These are phyloP conservation scores for Sugiyamaella chiloensis DNA, from an alignment of 805 yeast species.

Conservation along the genomic window DNA sequence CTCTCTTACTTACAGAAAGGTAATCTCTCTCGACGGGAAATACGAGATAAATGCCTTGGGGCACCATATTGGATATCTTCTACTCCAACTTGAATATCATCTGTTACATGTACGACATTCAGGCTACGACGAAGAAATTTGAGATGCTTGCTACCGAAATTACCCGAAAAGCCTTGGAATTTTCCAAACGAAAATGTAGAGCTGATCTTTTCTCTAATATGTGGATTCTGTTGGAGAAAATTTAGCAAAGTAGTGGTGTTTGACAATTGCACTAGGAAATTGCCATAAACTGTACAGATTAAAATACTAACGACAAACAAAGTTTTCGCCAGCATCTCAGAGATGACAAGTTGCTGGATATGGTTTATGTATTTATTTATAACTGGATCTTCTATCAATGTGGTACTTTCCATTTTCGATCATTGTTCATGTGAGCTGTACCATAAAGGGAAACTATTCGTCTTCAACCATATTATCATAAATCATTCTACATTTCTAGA, in stretches of 20 bases:
- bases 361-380: too few relatives aligned
- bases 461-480: too few relatives aligned
- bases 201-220: slow-evolving; percentile 45
- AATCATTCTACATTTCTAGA: background rate
- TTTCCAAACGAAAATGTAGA: slow-evolving; percentile 62
- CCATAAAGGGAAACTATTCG: too few relatives aligned
- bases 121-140: slow-evolving; percentile 36
- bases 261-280: slow-evolving; percentile 28
- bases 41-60: slow-evolving; percentile 47
- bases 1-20: slow-evolving; percentile 18
- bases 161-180: slow-evolving; percentile 68
- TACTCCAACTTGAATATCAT: slow-evolving; percentile 60
- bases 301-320: too few relatives aligned
- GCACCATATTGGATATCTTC: slow-evolving; percentile 47
- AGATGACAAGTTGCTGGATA: too few relatives aligned
- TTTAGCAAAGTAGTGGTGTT: slow-evolving; percentile 19
- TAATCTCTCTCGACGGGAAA: slow-evolving; percentile 30
- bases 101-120: slow-evolving; percentile 36
- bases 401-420: too few relatives aligned
- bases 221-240: slow-evolving; percentile 39
- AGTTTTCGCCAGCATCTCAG: too few relatives aligned
- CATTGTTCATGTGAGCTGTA: too few relatives aligned
- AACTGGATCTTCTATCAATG: too few relatives aligned
- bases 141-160: slow-evolving; percentile 48
- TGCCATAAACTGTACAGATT: slow-evolving; percentile 9